Conservation (phyloP, 805 yeast genomes). For the Wickerhamiella australiensis region DNA sequence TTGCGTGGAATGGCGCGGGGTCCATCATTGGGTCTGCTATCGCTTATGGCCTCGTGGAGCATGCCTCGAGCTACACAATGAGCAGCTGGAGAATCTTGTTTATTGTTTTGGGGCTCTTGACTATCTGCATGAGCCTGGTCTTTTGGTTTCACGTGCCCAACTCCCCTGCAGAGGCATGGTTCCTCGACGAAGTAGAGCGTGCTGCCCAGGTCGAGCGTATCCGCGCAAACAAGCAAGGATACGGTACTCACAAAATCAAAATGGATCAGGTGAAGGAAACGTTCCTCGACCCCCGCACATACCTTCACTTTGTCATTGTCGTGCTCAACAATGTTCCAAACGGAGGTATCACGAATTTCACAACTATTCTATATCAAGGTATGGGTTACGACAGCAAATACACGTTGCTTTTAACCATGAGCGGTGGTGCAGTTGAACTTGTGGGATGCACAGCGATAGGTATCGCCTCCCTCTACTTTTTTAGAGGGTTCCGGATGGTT, state of each 20-base stretch:
- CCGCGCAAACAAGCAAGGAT: conserved; percentile 44
- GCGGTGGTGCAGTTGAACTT: conserved; percentile 35
- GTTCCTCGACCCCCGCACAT: conserved; percentile 38
- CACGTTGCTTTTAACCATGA: conserved; percentile 33
- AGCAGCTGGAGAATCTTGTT: conserved; percentile 43
- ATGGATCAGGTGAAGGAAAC: conserved; percentile 42
- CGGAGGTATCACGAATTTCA: conserved; percentile 38
- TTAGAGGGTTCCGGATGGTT: conserved; percentile 15
- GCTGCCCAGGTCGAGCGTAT: conserved; percentile 40
- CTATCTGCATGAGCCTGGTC: conserved; percentile 31
- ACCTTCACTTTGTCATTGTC: conserved; percentile 29
- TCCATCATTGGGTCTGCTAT: conserved; percentile 36
- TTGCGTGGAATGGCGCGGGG: conserved; percentile 35
- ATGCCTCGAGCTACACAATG: conserved; percentile 26
- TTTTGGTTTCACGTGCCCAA: conserved; percentile 36
- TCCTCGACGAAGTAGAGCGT: conserved; percentile 36
- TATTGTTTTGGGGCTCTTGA: conserved; percentile 45
- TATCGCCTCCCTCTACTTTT: conserved; percentile 14
- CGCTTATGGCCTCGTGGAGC: conserved; percentile 32
- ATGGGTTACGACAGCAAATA: conserved; percentile 22
- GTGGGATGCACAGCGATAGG: conserved; percentile 16
- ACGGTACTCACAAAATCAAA: conserved; percentile 43
- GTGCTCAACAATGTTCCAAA: conserved; percentile 7
- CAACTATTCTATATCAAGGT: conserved; percentile 34
- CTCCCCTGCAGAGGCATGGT: conserved; percentile 39